These are phyloP conservation scores for Neurospora intermedia DNA, from an alignment of 495 filamentous ascomycete species.

Conservation along the genomic window DNA sequence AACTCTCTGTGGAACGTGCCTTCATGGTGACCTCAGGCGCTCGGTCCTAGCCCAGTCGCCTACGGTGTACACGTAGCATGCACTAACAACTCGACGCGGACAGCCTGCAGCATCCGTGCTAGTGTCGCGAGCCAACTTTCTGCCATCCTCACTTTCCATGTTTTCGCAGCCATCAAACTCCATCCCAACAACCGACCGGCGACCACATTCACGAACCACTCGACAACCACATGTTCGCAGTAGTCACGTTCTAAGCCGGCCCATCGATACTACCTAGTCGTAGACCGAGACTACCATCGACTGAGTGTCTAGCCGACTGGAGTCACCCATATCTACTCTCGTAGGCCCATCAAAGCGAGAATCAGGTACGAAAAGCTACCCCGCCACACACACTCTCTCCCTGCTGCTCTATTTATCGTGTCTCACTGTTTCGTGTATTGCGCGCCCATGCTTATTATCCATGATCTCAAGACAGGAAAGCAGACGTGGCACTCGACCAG, in stretches of 20 bases:
- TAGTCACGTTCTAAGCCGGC: not conserved
- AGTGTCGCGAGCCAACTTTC: not conserved
- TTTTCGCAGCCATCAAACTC: not conserved
- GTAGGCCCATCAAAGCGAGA: not conserved
- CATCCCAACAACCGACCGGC: not conserved
- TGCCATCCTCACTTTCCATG: not conserved
- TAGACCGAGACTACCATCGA: not conserved
- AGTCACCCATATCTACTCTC: not conserved
- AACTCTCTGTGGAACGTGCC: constrained; percentile 14
- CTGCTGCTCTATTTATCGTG: too few relatives aligned
- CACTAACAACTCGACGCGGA: not conserved
- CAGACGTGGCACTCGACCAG: constrained; percentile 21
- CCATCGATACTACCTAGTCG: not conserved
- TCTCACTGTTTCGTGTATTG: not conserved
- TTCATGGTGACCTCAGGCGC: constrained; percentile 8
- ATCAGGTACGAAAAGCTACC: not conserved
- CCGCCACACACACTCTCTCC: not conserved
- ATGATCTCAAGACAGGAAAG: constrained; percentile 34
- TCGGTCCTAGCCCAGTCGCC: not conserved
- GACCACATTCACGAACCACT: not conserved
- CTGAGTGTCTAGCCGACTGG: too few relatives aligned
- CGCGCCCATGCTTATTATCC: constrained; percentile 35
- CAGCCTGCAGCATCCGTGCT: not conserved
- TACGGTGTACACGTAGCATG: not conserved
- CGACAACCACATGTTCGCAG: not conserved